A percentile compares a stretch with the other conserved stretches of the same genome.
Conservation (phyloP, 768 basidiomycete species). For the Auriscalpium orientale region DNA sequence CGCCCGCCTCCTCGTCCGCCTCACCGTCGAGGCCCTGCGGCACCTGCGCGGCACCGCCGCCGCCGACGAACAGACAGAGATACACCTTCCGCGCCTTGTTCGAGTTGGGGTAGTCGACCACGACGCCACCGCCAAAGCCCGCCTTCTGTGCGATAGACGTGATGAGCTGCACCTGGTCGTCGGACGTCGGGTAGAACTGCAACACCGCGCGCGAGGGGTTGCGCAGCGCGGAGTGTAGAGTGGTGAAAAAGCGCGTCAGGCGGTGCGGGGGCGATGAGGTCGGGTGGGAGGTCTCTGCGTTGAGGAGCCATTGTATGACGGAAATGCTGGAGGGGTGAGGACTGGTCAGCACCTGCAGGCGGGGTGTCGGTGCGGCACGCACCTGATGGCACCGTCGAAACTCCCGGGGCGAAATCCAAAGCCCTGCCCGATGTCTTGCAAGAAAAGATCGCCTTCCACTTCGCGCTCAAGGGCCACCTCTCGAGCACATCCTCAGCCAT, state of each 20-base stretch:
- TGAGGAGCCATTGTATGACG: conserved; percentile 97
- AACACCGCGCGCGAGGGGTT: conserved; percentile 82
- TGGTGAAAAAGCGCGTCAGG: conserved; percentile 85
- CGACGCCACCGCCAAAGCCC: conserved; percentile 93
- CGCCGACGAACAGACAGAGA: conserved; percentile 85
- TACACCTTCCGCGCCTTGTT: conserved; percentile 95
- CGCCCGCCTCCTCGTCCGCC: conserved; percentile 37
- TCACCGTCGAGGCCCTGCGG: conserved; percentile 75
- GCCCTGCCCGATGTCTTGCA: conserved; percentile 97
- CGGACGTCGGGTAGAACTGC: conserved; percentile 95
- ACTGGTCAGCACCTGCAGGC: not conserved
- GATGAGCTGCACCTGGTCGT: conserved; percentile 95
- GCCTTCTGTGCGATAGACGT: conserved; percentile 89
- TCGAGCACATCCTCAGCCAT: conserved; percentile 21
- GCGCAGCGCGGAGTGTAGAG: conserved; percentile 76
- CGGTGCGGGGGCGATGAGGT: conserved; percentile 87
- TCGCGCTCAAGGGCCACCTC: conserved; percentile 95
- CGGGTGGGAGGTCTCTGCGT: conserved; percentile 87
- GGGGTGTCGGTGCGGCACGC: conserved; percentile 3
- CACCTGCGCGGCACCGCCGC: conserved; percentile 57
- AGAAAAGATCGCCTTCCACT: conserved; percentile 91
- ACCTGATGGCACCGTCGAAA: conserved; percentile 98
- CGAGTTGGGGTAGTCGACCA: conserved; percentile 96
- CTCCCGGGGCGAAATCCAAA: conserved; percentile 95
- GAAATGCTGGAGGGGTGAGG: conserved; percentile 63